Evolutionary conservation across 148 eudicot genomes (phyloP).

Genomic region (Salicornia ramosissima): DNA sequence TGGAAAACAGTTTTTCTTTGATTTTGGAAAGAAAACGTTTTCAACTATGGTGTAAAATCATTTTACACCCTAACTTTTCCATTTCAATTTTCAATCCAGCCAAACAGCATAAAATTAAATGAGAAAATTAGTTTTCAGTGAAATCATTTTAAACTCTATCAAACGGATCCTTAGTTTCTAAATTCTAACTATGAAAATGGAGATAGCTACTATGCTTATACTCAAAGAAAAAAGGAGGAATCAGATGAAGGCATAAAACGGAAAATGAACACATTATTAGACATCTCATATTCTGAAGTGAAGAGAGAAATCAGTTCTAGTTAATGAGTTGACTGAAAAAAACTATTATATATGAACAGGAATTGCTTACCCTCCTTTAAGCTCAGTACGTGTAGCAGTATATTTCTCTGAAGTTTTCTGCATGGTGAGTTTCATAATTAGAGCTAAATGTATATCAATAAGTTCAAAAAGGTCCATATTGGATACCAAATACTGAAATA

Average conservation of each 20-base stretch:
- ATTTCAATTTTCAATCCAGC: too few relatives aligned
- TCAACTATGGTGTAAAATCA: too few relatives aligned
- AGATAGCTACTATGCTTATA: background rate
- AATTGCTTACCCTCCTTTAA: constrained; percentile 82
- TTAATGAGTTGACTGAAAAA: background rate
- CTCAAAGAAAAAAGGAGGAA: background rate
- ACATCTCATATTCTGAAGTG: background rate
- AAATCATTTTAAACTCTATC: too few relatives aligned
- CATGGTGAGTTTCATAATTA: constrained; percentile 2
- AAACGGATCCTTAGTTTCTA: too few relatives aligned
- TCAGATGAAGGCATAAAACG: background rate
- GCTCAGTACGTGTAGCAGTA: constrained; percentile 60
- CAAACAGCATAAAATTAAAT: too few relatives aligned
- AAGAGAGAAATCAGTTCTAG: background rate
- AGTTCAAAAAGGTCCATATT: background rate
- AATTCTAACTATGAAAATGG: background rate
- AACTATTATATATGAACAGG: background rate
- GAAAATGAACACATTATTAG: too few relatives aligned
- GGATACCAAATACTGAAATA: constrained; percentile 7
- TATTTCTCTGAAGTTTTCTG: constrained; percentile 74
- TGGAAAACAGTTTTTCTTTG: too few relatives aligned
- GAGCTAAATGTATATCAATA: background rate
- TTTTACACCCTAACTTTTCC: too few relatives aligned
- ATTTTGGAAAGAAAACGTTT: too few relatives aligned
- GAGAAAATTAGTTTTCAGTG: too few relatives aligned